These are phyloP conservation scores for Wickerhamomyces hampshirensis DNA, from an alignment of 805 yeast species.

Conservation along the genomic window DNA sequence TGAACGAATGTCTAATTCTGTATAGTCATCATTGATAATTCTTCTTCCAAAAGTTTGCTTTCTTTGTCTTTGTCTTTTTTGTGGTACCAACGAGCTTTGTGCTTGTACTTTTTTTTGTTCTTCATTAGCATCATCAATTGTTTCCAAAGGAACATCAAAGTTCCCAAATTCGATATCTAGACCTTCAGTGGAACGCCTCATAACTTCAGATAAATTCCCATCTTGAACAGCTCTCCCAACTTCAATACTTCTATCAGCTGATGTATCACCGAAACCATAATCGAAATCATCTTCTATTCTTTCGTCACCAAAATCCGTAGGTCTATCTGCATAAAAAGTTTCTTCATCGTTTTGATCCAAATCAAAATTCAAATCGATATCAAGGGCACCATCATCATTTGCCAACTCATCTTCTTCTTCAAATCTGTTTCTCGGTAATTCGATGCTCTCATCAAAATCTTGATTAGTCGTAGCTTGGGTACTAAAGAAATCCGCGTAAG, in stretches of 20 bases:
- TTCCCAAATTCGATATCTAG: slow-evolving; percentile 11
- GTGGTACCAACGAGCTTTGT: slow-evolving; percentile 5
- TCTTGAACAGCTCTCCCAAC: slow-evolving; percentile 16
- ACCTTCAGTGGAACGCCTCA: slow-evolving; percentile 10
- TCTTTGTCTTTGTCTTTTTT: slow-evolving; percentile 10
- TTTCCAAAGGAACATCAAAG: slow-evolving; percentile 17
- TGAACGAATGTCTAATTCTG: slow-evolving; percentile 20
- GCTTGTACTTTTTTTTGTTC: slow-evolving; percentile 6
- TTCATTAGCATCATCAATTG: slow-evolving; percentile 15
- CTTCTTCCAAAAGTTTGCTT: slow-evolving; percentile 11
- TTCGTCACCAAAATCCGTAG: slow-evolving; percentile 2
- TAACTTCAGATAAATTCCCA: slow-evolving; percentile 16
- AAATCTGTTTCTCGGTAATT: slow-evolving; percentile 51
- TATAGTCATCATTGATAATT: slow-evolving; percentile 20
- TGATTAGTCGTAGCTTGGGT: slow-evolving; percentile 15
- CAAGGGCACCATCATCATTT: slow-evolving; percentile 40
- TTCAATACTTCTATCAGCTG: slow-evolving; percentile 31
- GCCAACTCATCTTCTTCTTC: slow-evolving; percentile 26
- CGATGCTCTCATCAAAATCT: slow-evolving; percentile 55
- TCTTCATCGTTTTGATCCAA: slow-evolving; percentile 18
- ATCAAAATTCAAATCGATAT: slow-evolving; percentile 47
- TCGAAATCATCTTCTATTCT: slow-evolving; percentile 17
- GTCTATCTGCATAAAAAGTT: not conserved
- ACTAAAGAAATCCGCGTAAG: slow-evolving; percentile 7
- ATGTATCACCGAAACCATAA: slow-evolving; percentile 14